Evolutionary conservation across 495 filamentous ascomycete species (phyloP).

Genomic region (Pseudomonodictys pantanalensis): DNA sequence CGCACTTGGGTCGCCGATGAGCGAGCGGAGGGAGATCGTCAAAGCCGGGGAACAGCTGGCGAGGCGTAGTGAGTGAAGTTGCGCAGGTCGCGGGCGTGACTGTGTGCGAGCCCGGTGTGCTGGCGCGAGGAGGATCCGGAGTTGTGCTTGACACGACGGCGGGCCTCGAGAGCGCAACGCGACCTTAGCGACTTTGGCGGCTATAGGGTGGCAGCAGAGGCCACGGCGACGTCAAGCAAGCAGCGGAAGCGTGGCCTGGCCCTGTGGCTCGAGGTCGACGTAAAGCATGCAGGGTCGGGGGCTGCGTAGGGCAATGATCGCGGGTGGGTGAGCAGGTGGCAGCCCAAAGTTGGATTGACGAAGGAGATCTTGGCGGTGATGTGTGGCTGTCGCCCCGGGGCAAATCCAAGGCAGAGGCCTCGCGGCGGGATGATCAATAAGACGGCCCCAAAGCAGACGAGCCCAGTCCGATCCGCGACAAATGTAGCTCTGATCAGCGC

Average conservation of each 20-base stretch:
- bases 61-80: background rate
- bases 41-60: background rate
- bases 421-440: background rate
- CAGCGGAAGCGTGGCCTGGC: constrained; percentile 1
- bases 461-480: too few species aligned
- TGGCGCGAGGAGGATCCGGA: background rate
- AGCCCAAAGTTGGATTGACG: constrained; percentile 8
- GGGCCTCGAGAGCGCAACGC: constrained; percentile 13
- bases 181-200: constrained; percentile 11
- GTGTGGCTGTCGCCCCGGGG: constrained; percentile 20
- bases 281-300: constrained; percentile 28
- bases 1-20: background rate
- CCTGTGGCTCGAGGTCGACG: constrained; percentile 20
- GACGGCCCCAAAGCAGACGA: too few species aligned
- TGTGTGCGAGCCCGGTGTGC: background rate
- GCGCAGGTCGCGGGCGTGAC: background rate
- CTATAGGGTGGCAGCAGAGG: background rate
- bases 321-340: constrained; percentile 18
- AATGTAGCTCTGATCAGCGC: too few species aligned
- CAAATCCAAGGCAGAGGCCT: too few species aligned
- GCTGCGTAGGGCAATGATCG: constrained; percentile 28
- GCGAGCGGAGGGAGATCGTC: background rate
- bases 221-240: constrained; percentile 15
- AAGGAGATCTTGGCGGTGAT: constrained; percentile 3
- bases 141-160: constrained; percentile 13